A percentile compares a stretch with the other conserved stretches of the same genome.
phyloP scores from a whole-genome alignment of 495 filamentous ascomycete species.

The Trichoderma asperelloides region DNA sequence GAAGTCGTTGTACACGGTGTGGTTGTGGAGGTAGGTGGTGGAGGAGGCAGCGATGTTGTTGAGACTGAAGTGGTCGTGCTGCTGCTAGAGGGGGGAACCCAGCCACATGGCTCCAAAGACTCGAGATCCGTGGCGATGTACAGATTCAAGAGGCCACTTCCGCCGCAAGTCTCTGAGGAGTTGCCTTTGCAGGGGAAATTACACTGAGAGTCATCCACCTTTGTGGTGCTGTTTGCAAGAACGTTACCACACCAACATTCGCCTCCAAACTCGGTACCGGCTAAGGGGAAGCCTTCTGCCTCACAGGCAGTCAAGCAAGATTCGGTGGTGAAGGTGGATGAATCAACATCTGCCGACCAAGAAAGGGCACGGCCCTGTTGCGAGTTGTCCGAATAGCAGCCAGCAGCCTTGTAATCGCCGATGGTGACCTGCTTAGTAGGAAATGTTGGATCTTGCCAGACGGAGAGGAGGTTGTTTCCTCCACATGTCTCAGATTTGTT shows the following conservation, averaged over 20 bases:
- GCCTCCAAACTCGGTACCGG: slow-evolving; percentile 42
- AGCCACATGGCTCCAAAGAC: slow-evolving; percentile 38
- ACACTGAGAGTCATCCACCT: slow-evolving; percentile 31
- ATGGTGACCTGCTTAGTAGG: slow-evolving; percentile 28
- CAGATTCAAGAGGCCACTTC: slow-evolving; percentile 31
- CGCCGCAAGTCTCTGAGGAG: slow-evolving; percentile 36
- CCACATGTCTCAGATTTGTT: slow-evolving; percentile 39
- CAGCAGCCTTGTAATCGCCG: slow-evolving; percentile 39
- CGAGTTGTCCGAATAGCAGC: slow-evolving; percentile 48
- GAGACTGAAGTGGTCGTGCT: slow-evolving; percentile 14
- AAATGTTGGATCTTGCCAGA: slow-evolving; percentile 47
- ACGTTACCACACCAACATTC: slow-evolving; percentile 39
- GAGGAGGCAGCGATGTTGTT: neutral
- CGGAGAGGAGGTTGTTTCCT: slow-evolving; percentile 33
- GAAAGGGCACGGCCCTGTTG: slow-evolving; percentile 37
- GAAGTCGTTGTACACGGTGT: slow-evolving; percentile 16
- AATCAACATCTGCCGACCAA: slow-evolving; percentile 33
- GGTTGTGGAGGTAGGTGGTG: slow-evolving; percentile 11
- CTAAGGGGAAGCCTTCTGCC: slow-evolving; percentile 37
- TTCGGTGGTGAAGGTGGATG: slow-evolving; percentile 31
- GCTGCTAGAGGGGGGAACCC: slow-evolving; percentile 19
- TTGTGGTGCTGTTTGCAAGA: slow-evolving; percentile 37
- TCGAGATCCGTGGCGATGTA: slow-evolving; percentile 34
- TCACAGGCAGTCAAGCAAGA: slow-evolving; percentile 39
- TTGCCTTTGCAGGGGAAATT: slow-evolving; percentile 42